Evolutionary conservation across 345 rosid genomes (phyloP).

Genomic region (Cardiospermum halicacabum): DNA sequence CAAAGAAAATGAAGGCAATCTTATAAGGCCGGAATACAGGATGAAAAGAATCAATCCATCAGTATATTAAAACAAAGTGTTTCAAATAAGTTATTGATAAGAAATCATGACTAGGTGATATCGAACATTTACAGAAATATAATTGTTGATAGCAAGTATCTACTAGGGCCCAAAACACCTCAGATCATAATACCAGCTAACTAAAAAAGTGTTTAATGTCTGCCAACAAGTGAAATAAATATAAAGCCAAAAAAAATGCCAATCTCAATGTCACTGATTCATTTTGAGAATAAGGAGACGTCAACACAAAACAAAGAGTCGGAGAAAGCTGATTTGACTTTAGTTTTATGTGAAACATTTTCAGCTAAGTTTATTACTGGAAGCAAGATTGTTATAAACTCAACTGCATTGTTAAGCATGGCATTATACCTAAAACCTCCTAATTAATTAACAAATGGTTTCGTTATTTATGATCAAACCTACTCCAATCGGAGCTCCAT

Average conservation of each 20-base stretch:
- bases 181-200: not conserved
- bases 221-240: not conserved
- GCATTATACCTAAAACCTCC: not conserved
- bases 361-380: not conserved
- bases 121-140: not conserved
- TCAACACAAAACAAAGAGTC: not conserved
- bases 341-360: not conserved
- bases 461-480: not conserved
- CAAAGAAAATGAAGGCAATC: not conserved
- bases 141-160: not conserved
- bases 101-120: conserved; percentile 1
- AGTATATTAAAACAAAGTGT: not conserved
- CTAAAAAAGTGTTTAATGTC: not conserved
- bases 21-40: not conserved
- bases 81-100: not conserved
- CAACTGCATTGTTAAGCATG: not conserved
- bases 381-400: not conserved
- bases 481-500: not conserved
- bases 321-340: not conserved
- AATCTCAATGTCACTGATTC: not conserved
- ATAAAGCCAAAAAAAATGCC: not conserved
- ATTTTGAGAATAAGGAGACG: not conserved
- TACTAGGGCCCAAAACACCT: not conserved
- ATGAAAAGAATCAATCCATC: not conserved
- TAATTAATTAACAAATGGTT: not conserved